Evolutionary conservation across 1,284 basidiomycete species (phyloP), one percentile per base, ranked within the genome.

Genomic region (Ustilago trichophora): DNA sequence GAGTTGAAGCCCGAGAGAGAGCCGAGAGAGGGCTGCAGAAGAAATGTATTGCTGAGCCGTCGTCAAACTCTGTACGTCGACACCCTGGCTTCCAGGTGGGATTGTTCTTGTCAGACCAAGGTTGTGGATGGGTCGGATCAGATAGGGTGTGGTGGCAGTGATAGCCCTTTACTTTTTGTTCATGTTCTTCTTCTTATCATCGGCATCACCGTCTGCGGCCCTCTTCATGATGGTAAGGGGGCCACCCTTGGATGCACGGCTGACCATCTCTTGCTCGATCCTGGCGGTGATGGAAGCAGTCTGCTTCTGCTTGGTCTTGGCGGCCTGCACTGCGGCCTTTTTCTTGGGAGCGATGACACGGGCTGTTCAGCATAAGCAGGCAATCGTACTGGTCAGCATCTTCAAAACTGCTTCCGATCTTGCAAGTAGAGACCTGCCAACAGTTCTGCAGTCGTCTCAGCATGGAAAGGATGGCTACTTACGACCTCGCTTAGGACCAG

Each of bases 171-270:
- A 65, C 43, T 63, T 52, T 44, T 73, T 66, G 50, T 62, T 70
- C 32, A 33, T 33, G 44, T 68, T 68, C 51, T 66, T 71, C 56
- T 71, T 65, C 48, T 59, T 59, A 40, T 65, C 56, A 21, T 62
- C 55, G 22, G 87, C 88, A 72, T 90, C 92, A 18, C 85, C 88
- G 40, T 97, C 97, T 84, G 94, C 91, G 32, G 87, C 98, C 73
- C 92, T 92, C 38, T 95, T 93, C 33, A 87, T 98, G 77, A 97
- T 94, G 26, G 93, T 93, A 16, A 73, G 48, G 6, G 71, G 71
- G 3, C 71, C 71, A 32, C 71, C 71, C 24, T 66, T 66, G 29
- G 63, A 51, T 1, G 71, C 71, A 24, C 71, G 38, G 42, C 67
- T 58, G 32, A 66, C 71, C 71, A 73, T 73, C 43, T 73, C 71